A percentile compares a stretch with the other conserved stretches of the same genome.
Conservation (phyloP, 208 protist species). For the Trichomonas tenax region DNA sequence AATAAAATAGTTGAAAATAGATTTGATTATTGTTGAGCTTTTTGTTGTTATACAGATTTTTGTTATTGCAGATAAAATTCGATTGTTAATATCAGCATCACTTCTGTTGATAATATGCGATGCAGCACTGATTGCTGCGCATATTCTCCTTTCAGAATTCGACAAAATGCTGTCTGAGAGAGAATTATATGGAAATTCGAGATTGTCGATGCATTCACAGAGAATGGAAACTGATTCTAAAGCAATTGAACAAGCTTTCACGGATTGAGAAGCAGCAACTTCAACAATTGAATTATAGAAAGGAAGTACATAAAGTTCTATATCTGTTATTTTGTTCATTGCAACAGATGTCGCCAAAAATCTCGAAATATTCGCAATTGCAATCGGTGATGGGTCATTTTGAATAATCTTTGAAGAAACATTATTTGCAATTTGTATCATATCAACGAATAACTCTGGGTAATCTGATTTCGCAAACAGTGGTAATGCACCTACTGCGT, state of each 20-base stretch:
- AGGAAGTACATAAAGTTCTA: background rate
- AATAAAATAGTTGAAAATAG: background rate
- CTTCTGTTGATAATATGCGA: background rate
- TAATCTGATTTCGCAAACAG: background rate
- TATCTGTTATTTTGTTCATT: background rate
- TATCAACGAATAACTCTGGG: background rate
- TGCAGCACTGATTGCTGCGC: background rate
- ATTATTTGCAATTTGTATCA: background rate
- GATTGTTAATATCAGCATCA: background rate
- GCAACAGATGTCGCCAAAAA: background rate
- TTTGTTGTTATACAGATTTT: background rate
- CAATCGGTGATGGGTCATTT: background rate
- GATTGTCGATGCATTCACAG: background rate
- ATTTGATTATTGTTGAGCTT: background rate
- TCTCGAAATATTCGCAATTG: background rate
- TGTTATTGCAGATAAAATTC: background rate
- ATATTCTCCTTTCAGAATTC: background rate
- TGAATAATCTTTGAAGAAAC: background rate
- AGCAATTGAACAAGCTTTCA: background rate
- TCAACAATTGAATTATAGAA: background rate
- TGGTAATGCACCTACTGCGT: background rate
- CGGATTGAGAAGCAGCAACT: background rate
- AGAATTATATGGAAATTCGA: background rate
- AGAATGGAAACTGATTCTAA: background rate
- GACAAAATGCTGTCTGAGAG: background rate